These are phyloP conservation scores for Cytospora schulzeri DNA, from an alignment of 2,329 filamentous ascomycete species.

Conservation along the genomic window DNA sequence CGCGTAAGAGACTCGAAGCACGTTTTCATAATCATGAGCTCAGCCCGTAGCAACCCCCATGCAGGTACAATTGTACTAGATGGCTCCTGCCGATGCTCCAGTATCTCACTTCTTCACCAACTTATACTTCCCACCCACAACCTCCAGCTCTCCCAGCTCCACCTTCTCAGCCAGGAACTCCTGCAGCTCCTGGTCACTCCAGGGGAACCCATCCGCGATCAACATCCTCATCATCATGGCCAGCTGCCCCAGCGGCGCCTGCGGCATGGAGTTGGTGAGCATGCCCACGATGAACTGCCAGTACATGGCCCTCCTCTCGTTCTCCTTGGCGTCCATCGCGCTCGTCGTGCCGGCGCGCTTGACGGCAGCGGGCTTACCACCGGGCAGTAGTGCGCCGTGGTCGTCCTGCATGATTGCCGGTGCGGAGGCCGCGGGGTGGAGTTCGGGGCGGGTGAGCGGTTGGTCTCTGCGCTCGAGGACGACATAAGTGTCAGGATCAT, in stretches of 20 bases:
- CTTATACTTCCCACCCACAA: slow-evolving; percentile 71
- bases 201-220: slow-evolving; percentile 83
- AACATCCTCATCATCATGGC: slow-evolving; percentile 95
- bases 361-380: slow-evolving; percentile 28
- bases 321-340: slow-evolving; percentile 63
- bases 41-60: neutral
- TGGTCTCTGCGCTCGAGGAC: slow-evolving; percentile 61
- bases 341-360: slow-evolving; percentile 36
- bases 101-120: slow-evolving; percentile 58
- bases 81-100: neutral
- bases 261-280: slow-evolving; percentile 83
- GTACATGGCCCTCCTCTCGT: slow-evolving; percentile 67
- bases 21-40: neutral
- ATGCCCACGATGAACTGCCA: slow-evolving; percentile 93
- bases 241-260: slow-evolving; percentile 81
- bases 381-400: slow-evolving; percentile 27
- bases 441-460: slow-evolving; percentile 20
- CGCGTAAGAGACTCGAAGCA: no score
- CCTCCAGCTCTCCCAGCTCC: slow-evolving; percentile 68
- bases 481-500: slow-evolving; percentile 56
- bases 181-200: slow-evolving; percentile 84
- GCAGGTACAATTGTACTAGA: neutral
- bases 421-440: slow-evolving; percentile 26
- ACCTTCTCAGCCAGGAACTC: slow-evolving; percentile 81
- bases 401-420: slow-evolving; percentile 28